Base-by-base conservation (phyloP, 352 stramenopile species). In the Aphanomyces cochlioides region DNA sequence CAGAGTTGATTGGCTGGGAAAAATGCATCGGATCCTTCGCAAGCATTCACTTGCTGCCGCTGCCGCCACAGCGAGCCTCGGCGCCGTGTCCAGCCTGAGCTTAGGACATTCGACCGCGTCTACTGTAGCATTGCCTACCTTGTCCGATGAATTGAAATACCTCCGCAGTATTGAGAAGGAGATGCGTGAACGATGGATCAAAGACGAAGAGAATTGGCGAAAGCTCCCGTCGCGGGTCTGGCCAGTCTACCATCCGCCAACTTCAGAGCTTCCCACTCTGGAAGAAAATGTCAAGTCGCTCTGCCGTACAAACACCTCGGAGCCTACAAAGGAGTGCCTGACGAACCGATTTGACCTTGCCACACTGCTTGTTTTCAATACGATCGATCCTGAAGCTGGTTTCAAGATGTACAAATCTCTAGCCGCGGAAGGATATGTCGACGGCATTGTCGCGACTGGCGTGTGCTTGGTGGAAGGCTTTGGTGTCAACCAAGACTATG, bases 401-500 rank as follows among this genome's bases (percentile, higher is more conserved):
- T 67, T 56, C 17, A 37, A 50, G 5, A 54, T 67, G 39, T 67
- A 67, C 43, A 5, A 36, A 5, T 48, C 17, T 17, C 59, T 67
- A 3, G 59, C 59, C 17, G 21, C n/a, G 41, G 59, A 67, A 37
- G 59, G 59, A 12, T n/a, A 56, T 19, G 59, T 67, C 38, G 43
- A 67, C 13, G 59, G 39, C 39, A 48, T 67, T 19, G 59, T 67
- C 5, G 59, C 59, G 5, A 40, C 43, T 8, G 59, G 59, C 17
- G 43, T 67, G 59, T 67, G 59, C 39, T 45, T 67, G 13, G 59
- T 67, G 4, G 59, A 67, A 56, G 59, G 59, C 21, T 67, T 56
- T 54, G 59, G 59, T 28, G 59, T 67, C n/a, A 45, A 67, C 39
- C 59, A 67, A 41, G 59, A 67, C 59, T 67, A 67, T 34, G 41